Evolutionary conservation across 2,329 filamentous ascomycete species (phyloP).

Genomic region (Periconia sp.): DNA sequence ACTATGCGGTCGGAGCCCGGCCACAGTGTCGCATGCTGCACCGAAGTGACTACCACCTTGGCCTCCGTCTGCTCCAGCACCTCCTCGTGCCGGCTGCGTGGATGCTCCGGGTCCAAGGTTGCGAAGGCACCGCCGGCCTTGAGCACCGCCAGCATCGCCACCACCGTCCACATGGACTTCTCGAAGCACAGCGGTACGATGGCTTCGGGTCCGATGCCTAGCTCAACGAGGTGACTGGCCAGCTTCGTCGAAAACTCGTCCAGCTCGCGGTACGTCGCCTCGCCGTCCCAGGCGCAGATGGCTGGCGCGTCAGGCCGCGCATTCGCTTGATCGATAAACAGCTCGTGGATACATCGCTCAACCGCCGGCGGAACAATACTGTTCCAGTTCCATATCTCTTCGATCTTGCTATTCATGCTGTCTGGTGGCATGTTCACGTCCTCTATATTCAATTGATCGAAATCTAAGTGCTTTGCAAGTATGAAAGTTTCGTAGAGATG

Average conservation of each 20-base stretch:
- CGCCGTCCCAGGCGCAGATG: slow-evolving; percentile 25
- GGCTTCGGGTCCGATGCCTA: slow-evolving; percentile 17
- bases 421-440: no score
- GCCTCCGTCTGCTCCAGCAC: neutral
- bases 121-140: slow-evolving; percentile 32
- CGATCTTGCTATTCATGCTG: no score
- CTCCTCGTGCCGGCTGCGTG: slow-evolving; percentile 5
- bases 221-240: slow-evolving; percentile 6
- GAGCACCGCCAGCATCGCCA: slow-evolving; percentile 32
- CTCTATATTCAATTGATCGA: no score
- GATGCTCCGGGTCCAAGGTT: slow-evolving; percentile 14
- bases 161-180: slow-evolving; percentile 32
- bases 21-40: neutral
- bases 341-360: slow-evolving; percentile 14
- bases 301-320: slow-evolving; percentile 11
- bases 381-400: neutral
- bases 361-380: neutral
- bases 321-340: slow-evolving; percentile 7
- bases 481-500: no score
- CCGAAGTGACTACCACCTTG: neutral
- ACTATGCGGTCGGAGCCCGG: neutral
- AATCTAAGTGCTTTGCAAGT: no score
- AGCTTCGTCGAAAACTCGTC: neutral
- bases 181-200: slow-evolving; percentile 32
- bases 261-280: slow-evolving; percentile 2